Evolutionary conservation across 495 filamentous ascomycete species (phyloP).

Genomic region (Sordaria brevicollis): DNA sequence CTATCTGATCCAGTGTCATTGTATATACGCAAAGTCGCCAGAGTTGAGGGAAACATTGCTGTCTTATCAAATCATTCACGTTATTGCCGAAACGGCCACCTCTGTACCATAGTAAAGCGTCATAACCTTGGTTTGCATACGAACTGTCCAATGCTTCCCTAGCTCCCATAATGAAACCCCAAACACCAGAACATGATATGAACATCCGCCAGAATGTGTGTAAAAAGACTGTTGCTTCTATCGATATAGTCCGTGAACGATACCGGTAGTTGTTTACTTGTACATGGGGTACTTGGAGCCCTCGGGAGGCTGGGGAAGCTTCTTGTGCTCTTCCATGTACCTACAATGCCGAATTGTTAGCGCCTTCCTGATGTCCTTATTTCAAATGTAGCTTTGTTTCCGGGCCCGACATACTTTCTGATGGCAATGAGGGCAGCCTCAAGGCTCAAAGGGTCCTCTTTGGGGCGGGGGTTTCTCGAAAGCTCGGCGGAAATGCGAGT

Average conservation of each 20-base stretch:
- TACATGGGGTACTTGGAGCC: slow-evolving; percentile 57
- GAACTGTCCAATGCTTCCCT: not conserved
- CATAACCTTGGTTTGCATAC: not conserved
- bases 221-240: not conserved
- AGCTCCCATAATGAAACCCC: not conserved
- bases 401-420: slow-evolving; percentile 11
- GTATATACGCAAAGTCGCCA: not conserved
- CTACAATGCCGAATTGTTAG: slow-evolving; percentile 34
- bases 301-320: slow-evolving; percentile 87
- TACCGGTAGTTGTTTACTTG: slow-evolving; percentile 4
- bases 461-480: slow-evolving; percentile 27
- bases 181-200: not conserved
- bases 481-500: slow-evolving; percentile 83
- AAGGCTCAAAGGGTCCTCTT: slow-evolving; percentile 25
- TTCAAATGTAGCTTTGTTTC: too few species aligned
- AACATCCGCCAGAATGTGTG: not conserved
- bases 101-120: not conserved
- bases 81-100: not conserved
- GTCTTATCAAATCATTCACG: not conserved
- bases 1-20: not conserved
- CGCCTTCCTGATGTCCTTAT: not conserved
- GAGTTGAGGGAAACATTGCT: not conserved
- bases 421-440: slow-evolving; percentile 45
- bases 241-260: not conserved
- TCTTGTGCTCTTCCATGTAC: slow-evolving; percentile 97